Conservation (phyloP, 169 alveolate species). For the Plasmodium gaboni region DNA sequence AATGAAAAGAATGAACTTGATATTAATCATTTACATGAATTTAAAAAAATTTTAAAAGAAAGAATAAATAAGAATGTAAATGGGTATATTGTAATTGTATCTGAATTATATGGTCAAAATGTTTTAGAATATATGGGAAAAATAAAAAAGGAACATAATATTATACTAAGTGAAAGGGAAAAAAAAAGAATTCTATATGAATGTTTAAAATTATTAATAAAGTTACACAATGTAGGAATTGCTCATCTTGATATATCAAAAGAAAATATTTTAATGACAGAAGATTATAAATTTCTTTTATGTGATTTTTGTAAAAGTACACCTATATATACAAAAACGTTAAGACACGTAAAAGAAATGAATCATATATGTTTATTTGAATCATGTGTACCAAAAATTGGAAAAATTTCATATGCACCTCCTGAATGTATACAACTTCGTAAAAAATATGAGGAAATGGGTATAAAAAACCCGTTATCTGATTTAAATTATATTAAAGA, state of each 20-base stretch:
- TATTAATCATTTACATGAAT: constrained; percentile 51
- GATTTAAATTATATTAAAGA: constrained; percentile 34
- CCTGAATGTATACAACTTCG: constrained; percentile 86
- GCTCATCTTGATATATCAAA: constrained; percentile 87
- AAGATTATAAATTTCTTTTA: constrained; percentile 77
- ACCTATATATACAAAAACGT: constrained; percentile 80
- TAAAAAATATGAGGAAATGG: constrained; percentile 72
- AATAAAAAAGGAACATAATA: constrained; percentile 15
- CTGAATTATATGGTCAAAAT: constrained; percentile 81
- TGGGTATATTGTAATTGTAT: constrained; percentile 80
- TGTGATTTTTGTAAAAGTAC: constrained; percentile 88
- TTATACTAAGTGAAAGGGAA: no score
- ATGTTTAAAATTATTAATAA: constrained; percentile 72
- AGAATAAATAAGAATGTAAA: constrained; percentile 58
- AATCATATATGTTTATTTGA: constrained; percentile 78
- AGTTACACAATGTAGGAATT: constrained; percentile 83
- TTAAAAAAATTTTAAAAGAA: constrained; percentile 38
- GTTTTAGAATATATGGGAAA: constrained; percentile 79
- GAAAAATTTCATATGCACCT: constrained; percentile 88
- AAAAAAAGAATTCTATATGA: constrained; percentile 44
- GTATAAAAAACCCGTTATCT: constrained; percentile 33
- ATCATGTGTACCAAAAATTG: constrained; percentile 88
- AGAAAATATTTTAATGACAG: constrained; percentile 84
- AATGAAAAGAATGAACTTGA: not conserved
- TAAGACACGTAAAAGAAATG: constrained; percentile 77